Conservation (phyloP, 2,329 filamentous ascomycete genomes). For the Diaporthe sp. region DNA sequence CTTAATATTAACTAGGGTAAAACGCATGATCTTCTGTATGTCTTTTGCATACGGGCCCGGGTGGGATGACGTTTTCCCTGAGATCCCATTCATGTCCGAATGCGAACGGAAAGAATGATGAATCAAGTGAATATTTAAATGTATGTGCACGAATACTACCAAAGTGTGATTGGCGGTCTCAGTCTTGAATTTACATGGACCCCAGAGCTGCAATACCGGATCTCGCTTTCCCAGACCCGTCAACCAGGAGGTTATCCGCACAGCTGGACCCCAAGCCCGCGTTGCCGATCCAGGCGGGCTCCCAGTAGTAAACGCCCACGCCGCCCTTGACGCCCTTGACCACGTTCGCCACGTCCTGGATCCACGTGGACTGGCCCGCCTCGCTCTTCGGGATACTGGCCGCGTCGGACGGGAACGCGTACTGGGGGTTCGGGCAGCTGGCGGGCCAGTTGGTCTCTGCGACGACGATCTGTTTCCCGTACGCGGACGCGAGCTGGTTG, state of each 20-base stretch:
- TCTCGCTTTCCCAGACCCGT: slow-evolving; percentile 14
- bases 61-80: too few relatives aligned
- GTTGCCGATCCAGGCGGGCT: slow-evolving; percentile 79
- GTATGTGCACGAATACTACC: neutral
- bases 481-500: slow-evolving; percentile 69
- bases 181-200: neutral
- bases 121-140: neutral
- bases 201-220: slow-evolving; percentile 4
- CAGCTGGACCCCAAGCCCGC: slow-evolving; percentile 74
- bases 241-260: slow-evolving; percentile 60
- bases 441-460: slow-evolving; percentile 80
- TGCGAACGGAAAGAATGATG: too few relatives aligned
- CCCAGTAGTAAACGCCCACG: slow-evolving; percentile 78
- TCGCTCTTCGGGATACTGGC: slow-evolving; percentile 71
- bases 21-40: too few relatives aligned
- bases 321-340: slow-evolving; percentile 67
- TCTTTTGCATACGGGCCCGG: too few relatives aligned
- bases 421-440: slow-evolving; percentile 69
- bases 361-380: slow-evolving; percentile 72
- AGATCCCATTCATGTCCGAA: too few relatives aligned
- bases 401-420: slow-evolving; percentile 72
- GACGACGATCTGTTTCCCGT: slow-evolving; percentile 75
- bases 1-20: too few relatives aligned
- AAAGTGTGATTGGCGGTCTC: too few relatives aligned
- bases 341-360: slow-evolving; percentile 69